Base-by-base conservation (phyloP, 345 rosid genomes). In the Corymbia maculata region DNA sequence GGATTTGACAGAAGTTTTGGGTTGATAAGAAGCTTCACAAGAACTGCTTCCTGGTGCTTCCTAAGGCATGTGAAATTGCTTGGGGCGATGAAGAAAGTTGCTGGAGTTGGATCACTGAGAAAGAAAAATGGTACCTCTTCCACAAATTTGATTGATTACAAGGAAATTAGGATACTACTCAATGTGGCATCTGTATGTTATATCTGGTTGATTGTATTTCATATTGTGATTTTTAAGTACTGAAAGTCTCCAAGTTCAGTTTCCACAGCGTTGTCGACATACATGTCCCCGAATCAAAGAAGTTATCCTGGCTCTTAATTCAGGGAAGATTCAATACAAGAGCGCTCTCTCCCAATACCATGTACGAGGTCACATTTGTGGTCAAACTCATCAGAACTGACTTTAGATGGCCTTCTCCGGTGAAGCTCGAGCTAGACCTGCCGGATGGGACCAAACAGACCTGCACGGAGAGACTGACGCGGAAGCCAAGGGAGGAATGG, bases 341-440 rank as follows among this genome's bases (percentile, higher is more conserved):
- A 30, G 11, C 0, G 0, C 84, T 79, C 42, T 79, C 84, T 32
- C 47, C 22, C 84, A 0, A 79, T 30, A 79, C 84, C 0, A 15
- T 9, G 1, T 79, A 79, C 9, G 84, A 14, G 22, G 47, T 79
- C 0, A 9, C 84, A n/a, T 79, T 79, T 21, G 0, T 32, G 44
- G 84, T 79, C 44, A 0, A 79, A 19, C 2, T 32, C 44, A 75
- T 0, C 1, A 0, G 12, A 75, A 8, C 5, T 30, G 12, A 0
- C 45, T 53, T 0, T 53, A 22, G 1, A 52, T 0, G 1, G 57
- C 4, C 1, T 6, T 1, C 0, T 3, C 0, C 0, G 9, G 6
- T 57, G 28, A 0, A 0, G 0, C 61, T 57, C 28, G 0, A 22
- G 61, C 64, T 57, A 24, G 0, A 4, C 13, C 64, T 22, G 64